Conservation (phyloP, 768 basidiomycete species). For the Termitomyces eurrhizus region DNA sequence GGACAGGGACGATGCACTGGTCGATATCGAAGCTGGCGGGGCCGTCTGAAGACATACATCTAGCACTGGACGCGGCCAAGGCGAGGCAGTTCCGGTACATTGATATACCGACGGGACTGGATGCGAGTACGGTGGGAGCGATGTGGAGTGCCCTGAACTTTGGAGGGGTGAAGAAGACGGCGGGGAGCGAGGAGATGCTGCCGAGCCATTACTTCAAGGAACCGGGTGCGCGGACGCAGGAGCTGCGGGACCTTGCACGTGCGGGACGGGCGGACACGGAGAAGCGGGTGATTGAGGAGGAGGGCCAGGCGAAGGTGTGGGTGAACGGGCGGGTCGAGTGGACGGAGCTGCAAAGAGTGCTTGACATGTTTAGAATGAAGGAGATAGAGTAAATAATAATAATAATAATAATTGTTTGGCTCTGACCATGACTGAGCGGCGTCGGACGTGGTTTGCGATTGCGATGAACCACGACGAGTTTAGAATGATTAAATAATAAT, state of each 20-base stretch:
- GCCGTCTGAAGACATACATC: constrained; percentile 30
- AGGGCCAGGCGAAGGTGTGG: constrained; percentile 45
- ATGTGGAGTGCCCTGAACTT: constrained; percentile 47
- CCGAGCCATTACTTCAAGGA: constrained; percentile 29
- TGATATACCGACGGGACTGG: constrained; percentile 47
- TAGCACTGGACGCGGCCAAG: constrained; percentile 27
- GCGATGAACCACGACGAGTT: constrained; percentile 2
- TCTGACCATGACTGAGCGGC: constrained; percentile 23
- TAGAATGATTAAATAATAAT: no score
- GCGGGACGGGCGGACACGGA: constrained; percentile 40
- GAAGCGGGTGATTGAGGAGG: constrained; percentile 29
- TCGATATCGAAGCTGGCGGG: constrained; percentile 38
- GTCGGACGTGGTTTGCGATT: constrained; percentile 27
- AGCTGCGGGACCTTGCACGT: constrained; percentile 43
- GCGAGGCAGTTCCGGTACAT: constrained; percentile 44
- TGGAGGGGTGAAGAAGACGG: constrained; percentile 21
- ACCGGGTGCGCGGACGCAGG: constrained; percentile 29
- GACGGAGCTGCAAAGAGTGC: neutral
- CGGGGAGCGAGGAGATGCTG: constrained; percentile 24
- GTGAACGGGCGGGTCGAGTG: constrained; percentile 21
- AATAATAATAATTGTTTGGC: no score
- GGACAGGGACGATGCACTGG: constrained; percentile 62
- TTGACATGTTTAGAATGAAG: neutral
- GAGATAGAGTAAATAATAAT: neutral
- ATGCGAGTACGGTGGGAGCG: constrained; percentile 34